Evolutionary conservation across 768 basidiomycete species (phyloP).

Genomic region (Amanita rimosa): DNA sequence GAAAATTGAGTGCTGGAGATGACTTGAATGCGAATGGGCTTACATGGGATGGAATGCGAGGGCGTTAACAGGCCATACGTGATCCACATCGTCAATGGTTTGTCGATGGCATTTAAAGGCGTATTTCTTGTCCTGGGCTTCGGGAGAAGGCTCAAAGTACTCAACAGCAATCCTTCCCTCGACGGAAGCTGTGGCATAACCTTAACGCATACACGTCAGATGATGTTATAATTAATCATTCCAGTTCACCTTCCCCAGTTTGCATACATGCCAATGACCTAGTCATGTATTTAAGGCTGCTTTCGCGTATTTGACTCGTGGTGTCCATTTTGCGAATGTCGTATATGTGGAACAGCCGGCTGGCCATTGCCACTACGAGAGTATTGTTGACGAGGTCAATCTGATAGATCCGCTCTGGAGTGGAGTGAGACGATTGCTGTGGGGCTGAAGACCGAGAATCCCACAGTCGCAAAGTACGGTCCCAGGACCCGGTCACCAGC

Average conservation of each 20-base stretch:
- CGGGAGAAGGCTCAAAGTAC: constrained; percentile 79
- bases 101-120: constrained; percentile 97
- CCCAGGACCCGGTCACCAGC: constrained; percentile 88
- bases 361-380: constrained; percentile 90
- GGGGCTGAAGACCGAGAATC: constrained; percentile 57
- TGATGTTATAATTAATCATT: not conserved
- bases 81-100: constrained; percentile 82
- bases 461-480: constrained; percentile 81
- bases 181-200: constrained; percentile 87
- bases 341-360: constrained; percentile 82
- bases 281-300: constrained; percentile 93
- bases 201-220: constrained; percentile 22
- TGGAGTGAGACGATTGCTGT: constrained; percentile 46
- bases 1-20: not conserved
- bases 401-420: constrained; percentile 80
- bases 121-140: constrained; percentile 75
- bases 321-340: constrained; percentile 70
- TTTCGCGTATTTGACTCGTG: constrained; percentile 76
- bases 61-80: constrained; percentile 94
- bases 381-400: constrained; percentile 70
- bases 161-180: constrained; percentile 97
- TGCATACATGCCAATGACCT: constrained; percentile 85
- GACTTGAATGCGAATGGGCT: constrained; percentile 13
- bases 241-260: constrained; percentile 68
- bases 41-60: constrained; percentile 89